These are phyloP conservation scores for Albifimbria verrucaria DNA, from an alignment of 2,329 filamentous ascomycete species.

Conservation along the genomic window DNA sequence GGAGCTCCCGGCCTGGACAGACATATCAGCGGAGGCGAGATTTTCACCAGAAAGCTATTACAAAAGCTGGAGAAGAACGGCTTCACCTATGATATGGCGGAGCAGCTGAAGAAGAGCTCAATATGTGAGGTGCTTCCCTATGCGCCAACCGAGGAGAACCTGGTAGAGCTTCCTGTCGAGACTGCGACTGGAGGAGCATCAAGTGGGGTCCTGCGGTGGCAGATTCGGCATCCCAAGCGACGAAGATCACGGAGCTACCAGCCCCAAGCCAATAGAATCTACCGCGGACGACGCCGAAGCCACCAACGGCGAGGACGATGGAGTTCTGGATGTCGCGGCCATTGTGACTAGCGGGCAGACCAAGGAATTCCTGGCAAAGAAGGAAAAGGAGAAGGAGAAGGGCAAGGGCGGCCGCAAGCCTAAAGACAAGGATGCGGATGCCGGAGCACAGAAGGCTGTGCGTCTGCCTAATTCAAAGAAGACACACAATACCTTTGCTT, in stretches of 20 bases:
- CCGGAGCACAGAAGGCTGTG: constrained; percentile 49
- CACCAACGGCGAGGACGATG: constrained; percentile 57
- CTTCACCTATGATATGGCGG: constrained; percentile 64
- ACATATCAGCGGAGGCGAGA: constrained; percentile 74
- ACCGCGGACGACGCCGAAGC: constrained; percentile 37
- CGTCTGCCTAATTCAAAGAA: constrained; percentile 71
- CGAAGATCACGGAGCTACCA: constrained; percentile 30
- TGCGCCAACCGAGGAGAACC: constrained; percentile 36
- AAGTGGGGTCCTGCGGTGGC: constrained; percentile 19
- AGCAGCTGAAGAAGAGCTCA: constrained; percentile 64
- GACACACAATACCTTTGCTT: constrained; percentile 67
- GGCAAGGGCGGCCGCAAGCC: constrained; percentile 44
- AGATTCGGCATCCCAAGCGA: constrained; percentile 30
- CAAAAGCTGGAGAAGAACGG: constrained; percentile 60
- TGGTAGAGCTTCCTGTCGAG: constrained; percentile 49
- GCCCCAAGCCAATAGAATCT: no score
- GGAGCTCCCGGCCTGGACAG: constrained; percentile 50
- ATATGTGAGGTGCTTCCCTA: constrained; percentile 67
- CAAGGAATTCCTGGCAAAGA: constrained; percentile 77
- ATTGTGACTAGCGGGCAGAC: constrained; percentile 81
- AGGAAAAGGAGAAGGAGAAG: constrained; percentile 77
- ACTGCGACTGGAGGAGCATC: constrained; percentile 26
- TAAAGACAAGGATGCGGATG: constrained; percentile 56
- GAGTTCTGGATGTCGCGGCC: constrained; percentile 78
- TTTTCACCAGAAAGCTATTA: constrained; percentile 73